Evolutionary conservation across 495 filamentous ascomycete species (phyloP).

Genomic region (Hypoxylon cercidicola): DNA sequence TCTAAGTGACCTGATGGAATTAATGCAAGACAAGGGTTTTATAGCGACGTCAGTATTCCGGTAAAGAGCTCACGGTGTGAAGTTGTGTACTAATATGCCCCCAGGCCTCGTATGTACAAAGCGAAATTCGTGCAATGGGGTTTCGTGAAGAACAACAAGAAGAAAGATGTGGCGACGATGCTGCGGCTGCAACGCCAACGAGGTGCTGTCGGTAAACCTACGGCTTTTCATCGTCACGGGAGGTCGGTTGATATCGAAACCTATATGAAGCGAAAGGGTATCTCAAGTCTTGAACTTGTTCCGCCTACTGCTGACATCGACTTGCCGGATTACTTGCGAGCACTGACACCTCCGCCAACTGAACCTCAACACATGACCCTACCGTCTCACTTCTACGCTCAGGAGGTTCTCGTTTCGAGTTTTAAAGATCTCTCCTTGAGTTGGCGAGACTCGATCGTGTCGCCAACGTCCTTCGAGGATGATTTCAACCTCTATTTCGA

Average conservation of each 20-base stretch:
- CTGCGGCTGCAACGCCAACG: slow-evolving; percentile 43
- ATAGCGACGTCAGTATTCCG: slow-evolving; percentile 41
- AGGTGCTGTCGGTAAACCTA: slow-evolving; percentile 44
- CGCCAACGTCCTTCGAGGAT: slow-evolving; percentile 26
- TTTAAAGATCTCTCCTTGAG: slow-evolving; percentile 32
- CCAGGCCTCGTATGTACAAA: slow-evolving; percentile 49
- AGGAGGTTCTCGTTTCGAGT: slow-evolving; percentile 38
- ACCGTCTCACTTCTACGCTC: slow-evolving; percentile 38
- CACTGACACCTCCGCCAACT: slow-evolving; percentile 42
- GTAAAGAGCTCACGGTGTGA: neutral
- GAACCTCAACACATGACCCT: slow-evolving; percentile 31
- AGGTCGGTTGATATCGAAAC: slow-evolving; percentile 44
- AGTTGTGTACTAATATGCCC: slow-evolving; percentile 2
- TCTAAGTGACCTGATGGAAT: slow-evolving; percentile 43
- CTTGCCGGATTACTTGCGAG: slow-evolving; percentile 43
- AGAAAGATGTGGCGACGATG: slow-evolving; percentile 46
- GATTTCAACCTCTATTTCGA: slow-evolving; percentile 34
- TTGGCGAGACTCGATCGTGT: slow-evolving; percentile 25
- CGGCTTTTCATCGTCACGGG: slow-evolving; percentile 43
- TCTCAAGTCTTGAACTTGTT: slow-evolving; percentile 42
- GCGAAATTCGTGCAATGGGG: slow-evolving; percentile 47
- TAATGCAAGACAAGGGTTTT: slow-evolving; percentile 42
- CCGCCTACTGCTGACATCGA: slow-evolving; percentile 33
- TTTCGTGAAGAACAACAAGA: slow-evolving; percentile 47
- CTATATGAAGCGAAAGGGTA: slow-evolving; percentile 46